phyloP scores from a whole-genome alignment of 129 eudicot genomes.

The Escallonia rubra region DNA sequence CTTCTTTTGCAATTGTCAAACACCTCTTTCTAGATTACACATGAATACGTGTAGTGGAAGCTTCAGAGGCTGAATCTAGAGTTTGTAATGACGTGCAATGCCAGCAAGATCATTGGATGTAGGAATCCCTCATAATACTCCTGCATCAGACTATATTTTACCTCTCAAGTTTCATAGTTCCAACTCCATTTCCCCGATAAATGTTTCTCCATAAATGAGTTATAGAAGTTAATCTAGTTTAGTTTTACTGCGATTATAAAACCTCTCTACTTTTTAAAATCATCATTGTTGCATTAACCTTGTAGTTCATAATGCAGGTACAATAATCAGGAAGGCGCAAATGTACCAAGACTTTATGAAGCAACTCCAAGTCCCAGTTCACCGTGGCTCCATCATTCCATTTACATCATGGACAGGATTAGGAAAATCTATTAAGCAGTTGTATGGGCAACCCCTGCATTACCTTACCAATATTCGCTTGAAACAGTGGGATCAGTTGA shows the following conservation, averaged over 20 bases:
- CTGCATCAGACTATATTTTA: not conserved
- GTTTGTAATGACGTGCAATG: too few relatives aligned
- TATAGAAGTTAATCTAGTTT: too few relatives aligned
- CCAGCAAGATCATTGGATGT: too few relatives aligned
- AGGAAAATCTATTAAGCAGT: constrained; percentile 48
- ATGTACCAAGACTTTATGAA: constrained; percentile 78
- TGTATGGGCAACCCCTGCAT: constrained; percentile 78
- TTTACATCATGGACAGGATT: constrained; percentile 66
- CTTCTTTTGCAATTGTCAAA: too few relatives aligned
- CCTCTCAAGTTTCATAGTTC: not conserved
- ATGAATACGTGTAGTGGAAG: too few relatives aligned
- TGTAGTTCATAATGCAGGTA: constrained; percentile 28
- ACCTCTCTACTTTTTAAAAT: not conserved
- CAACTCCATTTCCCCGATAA: not conserved
- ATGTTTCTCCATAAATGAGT: not conserved
- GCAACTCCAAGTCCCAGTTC: constrained; percentile 52
- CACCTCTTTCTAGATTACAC: too few relatives aligned
- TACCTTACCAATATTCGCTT: constrained; percentile 68
- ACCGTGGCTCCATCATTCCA: constrained; percentile 52
- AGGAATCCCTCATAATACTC: not conserved
- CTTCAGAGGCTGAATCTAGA: too few relatives aligned
- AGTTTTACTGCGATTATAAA: too few relatives aligned
- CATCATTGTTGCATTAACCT: not conserved
- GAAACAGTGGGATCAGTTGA: constrained; percentile 54
- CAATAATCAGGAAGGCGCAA: constrained; percentile 41